Base-by-base conservation (phyloP, 1,284 basidiomycete species). In the Testicularia cyperi region DNA sequence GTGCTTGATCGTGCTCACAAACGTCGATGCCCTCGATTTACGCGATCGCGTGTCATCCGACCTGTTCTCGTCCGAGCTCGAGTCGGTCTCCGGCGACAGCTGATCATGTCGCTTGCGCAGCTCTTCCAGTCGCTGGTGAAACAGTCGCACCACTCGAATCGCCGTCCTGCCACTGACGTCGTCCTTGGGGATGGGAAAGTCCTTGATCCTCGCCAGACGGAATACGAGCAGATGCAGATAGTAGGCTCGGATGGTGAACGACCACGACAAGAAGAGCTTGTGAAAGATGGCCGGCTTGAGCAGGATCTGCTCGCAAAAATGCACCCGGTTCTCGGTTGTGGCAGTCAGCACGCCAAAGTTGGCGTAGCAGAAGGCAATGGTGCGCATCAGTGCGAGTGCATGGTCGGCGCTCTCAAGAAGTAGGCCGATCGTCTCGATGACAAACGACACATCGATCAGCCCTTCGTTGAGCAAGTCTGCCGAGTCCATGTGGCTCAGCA, bases 181-280 rank as follows among this genome's bases (percentile, higher is more conserved):
- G 16, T 63, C 70, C 2, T 32, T 37, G 0, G 70, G 68, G 15
- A 40, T 6, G 1, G 64, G 48, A 30, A 71, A 73, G 35, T 73
- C 70, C 19, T 45, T 55, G 36, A 73, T 67, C 8, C 68, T 52
- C 3, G 68, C 70, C 36, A 73, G 45, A 18, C 70, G 66, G 61
- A 73, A 73, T 28, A 72, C 70, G 22, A 72, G 61, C 14, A 72
- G 45, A 25, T 72, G 70, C 26, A 72, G 39, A 28, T 69, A 72
- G 51, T 72, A 72, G n/a, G 70, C 70, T 6, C 70, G 63, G 26
- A 72, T 72, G 27, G 68, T 70, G 43, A 72, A 71, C 12, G 70
- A 72, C 70, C 70, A 72, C 20, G 70, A 72, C 5, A 72, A 41
- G 57, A 72, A 72, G 22, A 72, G 65, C 56, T 72, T 72, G 24